Evolutionary conservation across 768 basidiomycete species (phyloP).

Genomic region (Kwoniella mangroviensis): DNA sequence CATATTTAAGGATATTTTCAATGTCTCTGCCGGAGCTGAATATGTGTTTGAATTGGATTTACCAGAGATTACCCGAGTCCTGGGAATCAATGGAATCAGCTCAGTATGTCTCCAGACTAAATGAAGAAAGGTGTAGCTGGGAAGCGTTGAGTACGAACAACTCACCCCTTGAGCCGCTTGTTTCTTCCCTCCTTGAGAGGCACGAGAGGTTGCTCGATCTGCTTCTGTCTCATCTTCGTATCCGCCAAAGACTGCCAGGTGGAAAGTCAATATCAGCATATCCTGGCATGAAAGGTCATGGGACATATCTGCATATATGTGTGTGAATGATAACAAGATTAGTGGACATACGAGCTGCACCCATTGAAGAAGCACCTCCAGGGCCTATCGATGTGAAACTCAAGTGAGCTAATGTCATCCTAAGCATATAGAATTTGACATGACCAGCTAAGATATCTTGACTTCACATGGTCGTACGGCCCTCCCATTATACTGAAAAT

Average conservation of each 20-base stretch:
- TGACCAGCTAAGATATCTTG: too few species aligned
- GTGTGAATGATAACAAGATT: not conserved
- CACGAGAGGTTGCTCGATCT: constrained; percentile 29
- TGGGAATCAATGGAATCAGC: not conserved
- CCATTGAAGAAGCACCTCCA: constrained; percentile 47
- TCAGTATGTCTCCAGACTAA: too few species aligned
- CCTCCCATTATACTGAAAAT: too few species aligned
- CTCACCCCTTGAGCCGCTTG: constrained; percentile 29
- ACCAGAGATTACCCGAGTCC: constrained; percentile 4
- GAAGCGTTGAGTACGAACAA: not conserved
- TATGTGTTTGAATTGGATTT: not conserved
- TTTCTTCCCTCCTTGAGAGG: constrained; percentile 42
- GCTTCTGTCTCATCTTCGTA: constrained; percentile 48
- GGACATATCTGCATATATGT: too few species aligned
- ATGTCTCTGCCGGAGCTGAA: not conserved
- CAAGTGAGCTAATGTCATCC: not conserved
- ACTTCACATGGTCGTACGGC: too few species aligned
- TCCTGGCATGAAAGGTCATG: too few species aligned
- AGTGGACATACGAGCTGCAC: constrained; percentile 40
- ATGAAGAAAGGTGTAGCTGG: too few species aligned
- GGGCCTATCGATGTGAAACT: constrained; percentile 27
- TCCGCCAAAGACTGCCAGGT: constrained; percentile 42
- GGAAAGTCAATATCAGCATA: not conserved
- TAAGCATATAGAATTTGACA: too few species aligned
- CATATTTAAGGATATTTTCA: not conserved